These are phyloP conservation scores for Neurospora intermedia DNA, from an alignment of 495 filamentous ascomycete species.

Conservation along the genomic window DNA sequence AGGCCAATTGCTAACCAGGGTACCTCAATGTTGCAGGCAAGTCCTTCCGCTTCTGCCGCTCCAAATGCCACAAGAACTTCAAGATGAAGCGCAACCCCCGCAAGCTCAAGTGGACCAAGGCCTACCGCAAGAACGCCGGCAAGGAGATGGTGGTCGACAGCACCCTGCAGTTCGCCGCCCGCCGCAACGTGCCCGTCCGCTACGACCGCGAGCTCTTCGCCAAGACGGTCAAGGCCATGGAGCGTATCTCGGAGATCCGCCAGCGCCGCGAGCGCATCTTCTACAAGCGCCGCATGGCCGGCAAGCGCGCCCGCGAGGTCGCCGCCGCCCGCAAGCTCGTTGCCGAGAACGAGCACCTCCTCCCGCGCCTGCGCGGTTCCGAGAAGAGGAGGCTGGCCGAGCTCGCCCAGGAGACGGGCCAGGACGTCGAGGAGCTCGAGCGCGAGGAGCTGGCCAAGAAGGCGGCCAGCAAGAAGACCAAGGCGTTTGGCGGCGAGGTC, in stretches of 20 bases:
- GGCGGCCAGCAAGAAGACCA: slow-evolving; percentile 29
- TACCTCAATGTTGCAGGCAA: slow-evolving; percentile 24
- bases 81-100: slow-evolving; percentile 88
- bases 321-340: slow-evolving; percentile 78
- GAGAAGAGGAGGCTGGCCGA: slow-evolving; percentile 41
- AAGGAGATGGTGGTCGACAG: slow-evolving; percentile 94
- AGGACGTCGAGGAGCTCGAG: slow-evolving; percentile 46
- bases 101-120: slow-evolving; percentile 83
- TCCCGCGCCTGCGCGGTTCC: slow-evolving; percentile 51
- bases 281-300: slow-evolving; percentile 84
- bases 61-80: slow-evolving; percentile 96
- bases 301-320: slow-evolving; percentile 71
- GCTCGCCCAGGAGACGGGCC: slow-evolving; percentile 39
- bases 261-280: slow-evolving; percentile 73
- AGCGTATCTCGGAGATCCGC: slow-evolving; percentile 80
- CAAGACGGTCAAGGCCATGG: slow-evolving; percentile 83
- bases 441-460: slow-evolving; percentile 20
- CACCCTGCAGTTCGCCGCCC: slow-evolving; percentile 81
- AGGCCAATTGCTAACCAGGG: too few relatives aligned
- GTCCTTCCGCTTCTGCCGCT: slow-evolving; percentile 64
- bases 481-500: slow-evolving; percentile 49
- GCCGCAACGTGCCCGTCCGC: slow-evolving; percentile 86
- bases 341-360: slow-evolving; percentile 79
- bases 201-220: slow-evolving; percentile 87
- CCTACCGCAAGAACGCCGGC: slow-evolving; percentile 63